Base-by-base conservation (phyloP, 2,329 filamentous ascomycete genomes). In the Phaeosphaeria sp. region DNA sequence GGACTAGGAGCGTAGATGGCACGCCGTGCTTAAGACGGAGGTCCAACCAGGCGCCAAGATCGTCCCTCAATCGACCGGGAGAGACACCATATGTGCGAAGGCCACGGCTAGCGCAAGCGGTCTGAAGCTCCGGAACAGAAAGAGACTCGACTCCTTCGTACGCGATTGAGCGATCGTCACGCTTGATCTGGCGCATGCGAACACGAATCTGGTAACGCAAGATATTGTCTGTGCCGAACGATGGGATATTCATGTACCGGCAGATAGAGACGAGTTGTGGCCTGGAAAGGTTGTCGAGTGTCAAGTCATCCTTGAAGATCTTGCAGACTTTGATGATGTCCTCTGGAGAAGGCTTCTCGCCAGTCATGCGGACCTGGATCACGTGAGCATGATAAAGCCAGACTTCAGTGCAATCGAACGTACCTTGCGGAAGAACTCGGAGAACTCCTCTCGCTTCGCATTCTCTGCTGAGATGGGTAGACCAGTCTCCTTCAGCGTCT, bases 281-380 rank as follows among this genome's bases (percentile, higher is more conserved):
- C 62, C 95, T 87, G 18, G 93, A 97, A 65, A 99, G 82, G 80
- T 99, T 99, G 87, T 99, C 95, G 30, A 99, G 85, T 0, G 95
- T 99, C 71, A 99, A 77, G 77, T 99, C 95, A 75, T 99, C 95
- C 78, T 95, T 96, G 87, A 99, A 99, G 64, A 96, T 91, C 84
- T 97, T 96, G 88, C 95, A 98, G 63, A 99, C 94, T 80, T 95
- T 97, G 83, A 99, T 96, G 63, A 99, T 92, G 74, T 99, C 95
- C 65, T 93, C 86, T 53, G 89, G 86, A 4, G 91, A 95, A 1
- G 95, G 95, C 46, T 90, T 85, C 81, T 98, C 94, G 63, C 94
- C 95, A 1, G 94, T 97, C 18, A 92, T 89, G 53, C 95, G 81
- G 36, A 80, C 74, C 77, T 79, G 30, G 18, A 3, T 45, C 8